Conservation (phyloP, 768 basidiomycete genomes). For the Lactarius deliciosus region DNA sequence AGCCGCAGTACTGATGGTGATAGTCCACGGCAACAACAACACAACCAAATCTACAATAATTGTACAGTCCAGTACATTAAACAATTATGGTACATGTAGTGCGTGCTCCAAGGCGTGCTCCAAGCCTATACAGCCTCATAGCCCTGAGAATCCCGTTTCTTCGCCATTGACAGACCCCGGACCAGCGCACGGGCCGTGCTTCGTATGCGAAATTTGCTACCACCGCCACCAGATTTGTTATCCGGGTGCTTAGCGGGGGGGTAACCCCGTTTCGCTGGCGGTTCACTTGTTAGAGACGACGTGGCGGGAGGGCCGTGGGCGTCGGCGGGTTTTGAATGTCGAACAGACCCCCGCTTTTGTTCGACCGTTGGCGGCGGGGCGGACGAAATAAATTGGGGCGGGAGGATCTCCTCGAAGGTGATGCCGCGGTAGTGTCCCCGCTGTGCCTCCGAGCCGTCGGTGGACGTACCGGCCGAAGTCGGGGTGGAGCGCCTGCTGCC, state of each 20-base stretch:
- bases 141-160: background rate
- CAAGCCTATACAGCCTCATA: background rate
- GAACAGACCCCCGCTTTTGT: background rate
- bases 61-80: background rate
- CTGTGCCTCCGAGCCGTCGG: background rate
- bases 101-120: background rate
- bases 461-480: background rate
- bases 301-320: background rate
- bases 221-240: background rate
- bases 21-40: background rate
- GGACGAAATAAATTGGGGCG: conserved; percentile 9
- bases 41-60: background rate
- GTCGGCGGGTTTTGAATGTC: background rate
- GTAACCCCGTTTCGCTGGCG: background rate
- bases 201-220: conserved; percentile 3
- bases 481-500: background rate
- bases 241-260: background rate
- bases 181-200: conserved; percentile 7
- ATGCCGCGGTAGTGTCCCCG: conserved; percentile 18
- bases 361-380: conserved; percentile 15
- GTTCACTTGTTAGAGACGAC: background rate
- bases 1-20: too few relatives aligned
- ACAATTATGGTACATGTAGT: background rate
- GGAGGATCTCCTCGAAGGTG: conserved; percentile 21
- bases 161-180: conserved; percentile 3